Percentiles rank a stretch among this genome's conserved stretches.
phyloP scores from a whole-genome alignment of 2,329 filamentous ascomycete species.

The Beauveria sp. region DNA sequence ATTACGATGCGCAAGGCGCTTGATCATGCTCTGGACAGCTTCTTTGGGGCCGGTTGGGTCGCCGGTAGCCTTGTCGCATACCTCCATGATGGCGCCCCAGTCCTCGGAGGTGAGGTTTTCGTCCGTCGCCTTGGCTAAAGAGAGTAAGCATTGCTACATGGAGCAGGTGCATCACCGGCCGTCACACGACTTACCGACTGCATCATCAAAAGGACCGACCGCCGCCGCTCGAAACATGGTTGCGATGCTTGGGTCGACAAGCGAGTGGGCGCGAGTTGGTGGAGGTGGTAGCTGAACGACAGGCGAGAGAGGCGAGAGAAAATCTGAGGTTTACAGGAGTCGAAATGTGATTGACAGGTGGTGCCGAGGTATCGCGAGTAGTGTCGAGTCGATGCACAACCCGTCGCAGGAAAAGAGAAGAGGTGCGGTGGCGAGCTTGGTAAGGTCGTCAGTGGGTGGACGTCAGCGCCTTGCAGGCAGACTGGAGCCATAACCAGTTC shows the following conservation, averaged over 20 bases:
- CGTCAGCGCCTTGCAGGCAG: constrained; percentile 7
- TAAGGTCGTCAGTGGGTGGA: background rate
- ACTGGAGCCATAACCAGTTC: constrained; percentile 10
- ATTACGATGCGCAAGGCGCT: constrained; percentile 84
- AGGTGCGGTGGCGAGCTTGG: constrained; percentile 12
- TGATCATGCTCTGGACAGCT: constrained; percentile 83
- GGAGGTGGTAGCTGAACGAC: background rate
- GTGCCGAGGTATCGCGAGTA: background rate
- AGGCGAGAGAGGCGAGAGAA: background rate
- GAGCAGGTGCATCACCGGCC: background rate
- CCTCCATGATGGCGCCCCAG: constrained; percentile 58
- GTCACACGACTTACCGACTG: constrained; percentile 41
- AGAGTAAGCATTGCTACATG: constrained; percentile 14
- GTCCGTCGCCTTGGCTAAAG: constrained; percentile 71
- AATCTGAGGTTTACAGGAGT: background rate
- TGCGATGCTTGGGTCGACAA: constrained; percentile 17
- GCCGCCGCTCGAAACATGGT: constrained; percentile 54
- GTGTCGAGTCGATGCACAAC: background rate
- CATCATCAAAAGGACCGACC: constrained; percentile 51
- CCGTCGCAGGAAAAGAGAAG: background rate
- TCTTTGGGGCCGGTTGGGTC: constrained; percentile 63
- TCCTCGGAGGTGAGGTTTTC: constrained; percentile 89
- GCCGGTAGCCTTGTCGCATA: constrained; percentile 51
- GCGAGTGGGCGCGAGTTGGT: background rate
- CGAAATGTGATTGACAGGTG: background rate